Percentiles rank a stretch among this genome's conserved stretches.
These are phyloP conservation scores for Calcarisporium arbuscula DNA, from an alignment of 2,329 filamentous ascomycete genomes.

Conservation along the genomic window DNA sequence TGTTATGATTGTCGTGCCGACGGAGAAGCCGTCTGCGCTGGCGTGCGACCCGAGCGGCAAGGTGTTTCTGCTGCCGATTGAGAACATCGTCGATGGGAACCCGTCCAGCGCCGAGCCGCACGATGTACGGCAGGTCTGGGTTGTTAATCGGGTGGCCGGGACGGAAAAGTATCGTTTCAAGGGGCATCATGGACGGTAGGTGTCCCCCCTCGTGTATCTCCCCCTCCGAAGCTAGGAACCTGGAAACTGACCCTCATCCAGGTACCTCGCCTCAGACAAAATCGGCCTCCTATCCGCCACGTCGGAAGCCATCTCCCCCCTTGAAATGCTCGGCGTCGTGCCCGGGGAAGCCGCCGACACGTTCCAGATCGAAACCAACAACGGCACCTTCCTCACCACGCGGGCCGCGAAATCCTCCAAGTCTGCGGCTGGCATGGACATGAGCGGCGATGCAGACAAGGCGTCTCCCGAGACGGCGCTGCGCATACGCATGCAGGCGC, in stretches of 20 bases:
- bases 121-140: constrained; percentile 93
- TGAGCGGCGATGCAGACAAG: constrained; percentile 68
- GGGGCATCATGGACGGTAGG: constrained; percentile 77
- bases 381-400: constrained; percentile 63
- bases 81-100: constrained; percentile 83
- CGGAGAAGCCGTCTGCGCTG: constrained; percentile 64
- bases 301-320: constrained; percentile 72
- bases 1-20: constrained; percentile 74
- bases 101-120: constrained; percentile 85
- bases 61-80: constrained; percentile 73
- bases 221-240: neutral
- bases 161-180: constrained; percentile 82
- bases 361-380: constrained; percentile 68
- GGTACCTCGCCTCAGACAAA: constrained; percentile 81
- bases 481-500: constrained; percentile 86
- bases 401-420: constrained; percentile 48
- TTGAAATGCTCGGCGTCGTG: constrained; percentile 74
- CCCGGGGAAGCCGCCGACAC: constrained; percentile 57
- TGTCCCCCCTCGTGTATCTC: constrained; percentile 4
- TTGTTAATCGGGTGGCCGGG: constrained; percentile 76
- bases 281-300: constrained; percentile 71
- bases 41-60: constrained; percentile 82
- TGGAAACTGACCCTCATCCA: constrained; percentile 26
- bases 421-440: constrained; percentile 45
- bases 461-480: constrained; percentile 66